Evolutionary conservation across 106 monocot species (phyloP).

Genomic region (Acorus gramineus): DNA sequence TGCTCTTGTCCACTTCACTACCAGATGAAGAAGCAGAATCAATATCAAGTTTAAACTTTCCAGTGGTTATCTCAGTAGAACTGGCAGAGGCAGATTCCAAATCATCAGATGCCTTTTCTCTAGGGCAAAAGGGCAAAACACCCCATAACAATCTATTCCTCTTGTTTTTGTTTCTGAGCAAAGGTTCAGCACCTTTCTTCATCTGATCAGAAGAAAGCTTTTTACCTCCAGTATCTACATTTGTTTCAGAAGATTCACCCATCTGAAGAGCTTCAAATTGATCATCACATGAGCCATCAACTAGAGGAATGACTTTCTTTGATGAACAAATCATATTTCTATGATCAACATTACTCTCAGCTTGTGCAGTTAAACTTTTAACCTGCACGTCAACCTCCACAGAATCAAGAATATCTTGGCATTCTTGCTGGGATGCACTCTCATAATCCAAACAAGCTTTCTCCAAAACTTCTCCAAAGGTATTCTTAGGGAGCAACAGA

Average conservation of each 20-base stretch:
- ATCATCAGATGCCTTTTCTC: conserved; percentile 11
- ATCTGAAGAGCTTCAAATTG: conserved; percentile 13
- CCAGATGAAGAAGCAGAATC: conserved; percentile 14
- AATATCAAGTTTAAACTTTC: conserved; percentile 7
- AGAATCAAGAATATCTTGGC: conserved; percentile 91
- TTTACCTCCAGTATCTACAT: conserved; percentile 6
- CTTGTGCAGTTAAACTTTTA: conserved; percentile 20
- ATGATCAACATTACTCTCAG: conserved; percentile 3
- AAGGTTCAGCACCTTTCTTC: conserved; percentile 1
- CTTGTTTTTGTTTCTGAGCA: conserved; percentile 12
- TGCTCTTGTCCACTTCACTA: conserved; percentile 1
- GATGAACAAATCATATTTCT: conserved; percentile 14
- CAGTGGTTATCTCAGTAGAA: conserved; percentile 1
- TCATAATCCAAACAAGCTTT: conserved; percentile 77
- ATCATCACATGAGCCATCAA: conserved; percentile 76
- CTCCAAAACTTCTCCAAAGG: conserved; percentile 43
- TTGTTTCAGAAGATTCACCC: conserved; percentile 17
- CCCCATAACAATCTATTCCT: conserved; percentile 40
- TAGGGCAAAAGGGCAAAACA: conserved; percentile 38
- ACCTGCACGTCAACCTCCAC: conserved; percentile 18
- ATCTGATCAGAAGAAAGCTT: conserved; percentile 3
- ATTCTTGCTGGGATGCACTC: conserved; percentile 74
- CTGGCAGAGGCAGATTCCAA: conserved; percentile 5
- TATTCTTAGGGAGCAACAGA: conserved; percentile 47
- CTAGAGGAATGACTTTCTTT: conserved; percentile 49